These are phyloP conservation scores for Macrophomina tecta DNA, from an alignment of 2,329 filamentous ascomycete species.

Conservation along the genomic window DNA sequence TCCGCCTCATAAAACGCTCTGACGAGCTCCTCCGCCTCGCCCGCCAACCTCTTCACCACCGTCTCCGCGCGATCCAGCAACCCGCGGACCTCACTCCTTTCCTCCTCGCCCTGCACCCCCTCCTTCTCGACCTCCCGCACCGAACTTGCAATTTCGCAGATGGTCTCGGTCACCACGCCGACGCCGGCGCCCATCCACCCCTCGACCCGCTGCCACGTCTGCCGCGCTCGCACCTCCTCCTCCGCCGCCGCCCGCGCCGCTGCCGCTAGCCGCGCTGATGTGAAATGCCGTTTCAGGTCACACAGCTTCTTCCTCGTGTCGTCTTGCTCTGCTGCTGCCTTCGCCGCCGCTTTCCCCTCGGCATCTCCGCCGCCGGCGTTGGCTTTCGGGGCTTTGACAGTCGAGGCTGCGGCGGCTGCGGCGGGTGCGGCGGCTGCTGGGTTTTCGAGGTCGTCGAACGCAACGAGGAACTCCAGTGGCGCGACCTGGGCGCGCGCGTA, in stretches of 20 bases:
- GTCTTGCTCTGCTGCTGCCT: constrained; percentile 37
- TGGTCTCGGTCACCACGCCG: constrained; percentile 39
- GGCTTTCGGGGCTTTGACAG: constrained; percentile 35
- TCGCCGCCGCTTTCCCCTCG: not conserved
- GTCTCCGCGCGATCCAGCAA: not conserved
- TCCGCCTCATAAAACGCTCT: constrained; percentile 7
- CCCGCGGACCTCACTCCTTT: not conserved
- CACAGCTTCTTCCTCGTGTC: constrained; percentile 42
- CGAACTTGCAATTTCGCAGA: constrained; percentile 54
- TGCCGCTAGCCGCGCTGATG: constrained; percentile 48
- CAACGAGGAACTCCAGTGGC: constrained; percentile 60
- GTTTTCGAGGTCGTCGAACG: constrained; percentile 56
- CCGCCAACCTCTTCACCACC: not conserved
- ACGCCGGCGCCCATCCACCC: constrained; percentile 32
- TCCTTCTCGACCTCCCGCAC: not conserved
- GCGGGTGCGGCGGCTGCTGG: constrained; percentile 36
- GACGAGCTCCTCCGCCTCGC: not conserved
- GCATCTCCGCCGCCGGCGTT: constrained; percentile 4
- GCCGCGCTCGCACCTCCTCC: constrained; percentile 40
- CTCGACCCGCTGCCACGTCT: constrained; percentile 48
- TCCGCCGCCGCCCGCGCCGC: constrained; percentile 41
- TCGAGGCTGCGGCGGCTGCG: constrained; percentile 26
- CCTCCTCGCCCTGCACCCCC: constrained; percentile 30
- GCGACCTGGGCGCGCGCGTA: constrained; percentile 61
- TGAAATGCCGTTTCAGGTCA: constrained; percentile 42